Percentiles rank a stretch among this genome's conserved stretches.
Conservation (phyloP, 139 green algal genomes). For the Chlorella sorokiniana region DNA sequence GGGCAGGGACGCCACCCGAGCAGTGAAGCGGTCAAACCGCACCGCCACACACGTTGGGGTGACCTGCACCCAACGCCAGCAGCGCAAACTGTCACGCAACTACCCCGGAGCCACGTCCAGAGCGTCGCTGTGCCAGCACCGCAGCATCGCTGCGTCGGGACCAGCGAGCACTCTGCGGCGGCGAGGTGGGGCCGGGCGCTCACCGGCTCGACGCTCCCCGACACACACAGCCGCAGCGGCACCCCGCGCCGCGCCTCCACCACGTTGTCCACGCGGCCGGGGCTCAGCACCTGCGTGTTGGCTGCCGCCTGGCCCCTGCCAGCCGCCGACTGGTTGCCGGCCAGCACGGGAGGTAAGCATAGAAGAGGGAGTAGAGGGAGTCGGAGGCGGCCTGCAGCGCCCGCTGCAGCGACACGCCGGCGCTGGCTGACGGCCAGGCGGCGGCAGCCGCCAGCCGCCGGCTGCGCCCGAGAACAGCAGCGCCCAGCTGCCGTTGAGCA, state of each 20-base stretch:
- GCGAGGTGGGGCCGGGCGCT: neutral
- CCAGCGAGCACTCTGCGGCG: neutral
- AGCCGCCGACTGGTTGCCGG: neutral
- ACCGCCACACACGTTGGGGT: constrained; percentile 9
- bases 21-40: constrained; percentile 23
- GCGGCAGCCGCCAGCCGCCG: neutral
- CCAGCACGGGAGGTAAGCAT: constrained; percentile 18
- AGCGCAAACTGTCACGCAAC: neutral
- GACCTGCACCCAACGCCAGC: neutral
- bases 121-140: too few relatives aligned
- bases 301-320: neutral
- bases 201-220: constrained; percentile 16
- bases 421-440: neutral
- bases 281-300: constrained; percentile 8
- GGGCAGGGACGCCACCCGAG: neutral
- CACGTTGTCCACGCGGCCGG: constrained; percentile 15
- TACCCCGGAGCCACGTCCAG: too few relatives aligned
- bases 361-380: neutral
- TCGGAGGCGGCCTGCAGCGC: constrained; percentile 21
- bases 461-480: constrained; percentile 17
- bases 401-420: neutral
- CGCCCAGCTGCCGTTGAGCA: constrained; percentile 13
- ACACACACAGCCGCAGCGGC: constrained; percentile 24
- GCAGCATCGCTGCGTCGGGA: too few relatives aligned
- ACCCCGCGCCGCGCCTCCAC: neutral